phyloP scores from a whole-genome alignment of 371 early-diverging fungal genomes.

The Syncephalis plumigaleata region DNA sequence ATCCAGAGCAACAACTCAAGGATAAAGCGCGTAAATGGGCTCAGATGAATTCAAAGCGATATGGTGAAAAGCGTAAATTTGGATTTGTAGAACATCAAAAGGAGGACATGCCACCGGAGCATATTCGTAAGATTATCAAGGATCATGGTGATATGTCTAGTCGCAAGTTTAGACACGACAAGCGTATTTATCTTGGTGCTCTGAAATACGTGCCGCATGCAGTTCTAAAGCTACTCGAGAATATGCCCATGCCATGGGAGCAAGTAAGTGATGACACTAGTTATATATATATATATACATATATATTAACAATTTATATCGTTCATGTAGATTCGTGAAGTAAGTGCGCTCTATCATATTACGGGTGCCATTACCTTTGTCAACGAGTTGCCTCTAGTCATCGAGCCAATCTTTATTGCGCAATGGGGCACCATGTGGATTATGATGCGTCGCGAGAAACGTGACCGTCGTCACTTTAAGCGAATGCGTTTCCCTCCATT shows the following conservation, averaged over 20 bases:
- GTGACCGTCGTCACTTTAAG: constrained; percentile 94
- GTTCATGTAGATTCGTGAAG: constrained; percentile 53
- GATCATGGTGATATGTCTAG: constrained; percentile 98
- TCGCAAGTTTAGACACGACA: constrained; percentile 90
- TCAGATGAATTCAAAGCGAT: constrained; percentile 76
- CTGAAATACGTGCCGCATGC: constrained; percentile 98
- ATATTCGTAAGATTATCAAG: constrained; percentile 89
- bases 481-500: constrained; percentile 97
- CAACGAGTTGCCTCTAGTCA: constrained; percentile 88
- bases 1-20: constrained; percentile 19
- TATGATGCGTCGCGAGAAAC: constrained; percentile 97
- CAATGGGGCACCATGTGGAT: constrained; percentile 99
- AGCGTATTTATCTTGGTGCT: constrained; percentile 92
- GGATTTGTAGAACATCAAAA: constrained; percentile 64
- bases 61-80: constrained; percentile 84
- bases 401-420: constrained; percentile 90
- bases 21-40: constrained; percentile 82
- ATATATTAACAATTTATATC: neutral
- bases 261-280: constrained; percentile 23
- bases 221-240: constrained; percentile 90
- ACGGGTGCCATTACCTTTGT: constrained; percentile 98
- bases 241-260: constrained; percentile 99
- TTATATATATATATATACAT: neutral
- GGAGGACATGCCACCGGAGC: constrained; percentile 95
- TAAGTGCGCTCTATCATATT: constrained; percentile 93